These are phyloP conservation scores for Saksenaea vasiformis DNA, from an alignment of 371 early-diverging fungal genomes.

Conservation along the genomic window DNA sequence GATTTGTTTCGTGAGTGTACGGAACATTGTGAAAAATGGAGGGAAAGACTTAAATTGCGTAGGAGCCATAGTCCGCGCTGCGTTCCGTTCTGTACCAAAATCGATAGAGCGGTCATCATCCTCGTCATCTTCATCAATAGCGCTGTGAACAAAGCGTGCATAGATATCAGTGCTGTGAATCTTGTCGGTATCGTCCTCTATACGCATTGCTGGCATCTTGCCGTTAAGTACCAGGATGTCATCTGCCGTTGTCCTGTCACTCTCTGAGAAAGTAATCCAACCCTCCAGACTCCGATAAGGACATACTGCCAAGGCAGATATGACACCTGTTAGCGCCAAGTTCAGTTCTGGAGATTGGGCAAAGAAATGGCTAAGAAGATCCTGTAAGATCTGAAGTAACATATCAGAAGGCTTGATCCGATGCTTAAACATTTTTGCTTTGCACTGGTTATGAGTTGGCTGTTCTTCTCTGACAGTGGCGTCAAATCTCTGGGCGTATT, in stretches of 20 bases:
- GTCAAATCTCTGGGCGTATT: conserved; percentile 58
- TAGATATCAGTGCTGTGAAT: conserved; percentile 38
- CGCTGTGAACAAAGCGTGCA: conserved; percentile 28
- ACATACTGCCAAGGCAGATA: conserved; percentile 80
- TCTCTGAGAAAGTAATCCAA: conserved; percentile 76
- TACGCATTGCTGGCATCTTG: conserved; percentile 14
- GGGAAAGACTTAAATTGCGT: conserved; percentile 62
- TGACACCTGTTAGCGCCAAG: conserved; percentile 85
- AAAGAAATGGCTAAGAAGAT: conserved; percentile 76
- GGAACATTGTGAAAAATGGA: conserved; percentile 64
- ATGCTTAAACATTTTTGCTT: conserved; percentile 41
- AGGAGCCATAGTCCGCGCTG: conserved; percentile 31
- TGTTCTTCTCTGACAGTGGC: neutral
- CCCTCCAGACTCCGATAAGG: conserved; percentile 77
- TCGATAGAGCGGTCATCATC: conserved; percentile 56
- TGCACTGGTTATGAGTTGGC: conserved; percentile 10
- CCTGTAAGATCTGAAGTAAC: conserved; percentile 63
- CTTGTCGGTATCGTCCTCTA: conserved; percentile 28
- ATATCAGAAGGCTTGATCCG: conserved; percentile 65
- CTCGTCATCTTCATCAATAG: conserved; percentile 42
- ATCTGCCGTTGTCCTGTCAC: conserved; percentile 53
- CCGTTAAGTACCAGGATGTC: conserved; percentile 42
- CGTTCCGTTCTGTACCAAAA: conserved; percentile 42
- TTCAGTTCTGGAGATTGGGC: conserved; percentile 88
- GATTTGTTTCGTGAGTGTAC: conserved; percentile 66